Base-by-base conservation (phyloP, 2,329 filamentous ascomycete species). In the Microthyrium microscopicum region DNA sequence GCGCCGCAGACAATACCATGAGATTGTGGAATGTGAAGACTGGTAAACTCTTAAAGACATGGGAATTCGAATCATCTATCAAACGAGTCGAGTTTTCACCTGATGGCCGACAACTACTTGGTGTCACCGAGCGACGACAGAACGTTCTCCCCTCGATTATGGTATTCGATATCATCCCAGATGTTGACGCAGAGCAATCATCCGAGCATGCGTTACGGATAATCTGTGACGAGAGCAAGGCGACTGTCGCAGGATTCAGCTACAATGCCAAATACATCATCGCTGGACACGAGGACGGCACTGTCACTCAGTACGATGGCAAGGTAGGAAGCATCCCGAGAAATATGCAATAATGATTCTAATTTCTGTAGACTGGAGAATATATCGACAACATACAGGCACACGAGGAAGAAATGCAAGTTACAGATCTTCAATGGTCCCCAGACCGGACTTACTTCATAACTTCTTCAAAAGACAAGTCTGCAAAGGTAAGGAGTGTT, bases 101-200 rank as follows among this genome's bases (percentile, higher is more conserved):
- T 51, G 89, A 98, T 59, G 89, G 87, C 50, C 78, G 72, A 51
- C 73, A 81, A 62, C 68, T 98, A 48, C 66, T 98, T 44, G 87
- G 83, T 42, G 85, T 98, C 42, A 98, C 89, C 34, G 89, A 98
- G 67, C 93, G 94, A 78, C 83, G 89, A 51, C 93, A 92, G 73
- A 89, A 89, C 46, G 87, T 83, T 61, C 68, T 95, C 44, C 83
- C 82, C 53, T 92, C 85, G 46, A 94, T 98, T 50, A 77, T 87
- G 41, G 84, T 95, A 42, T 70, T 91, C 53, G 81, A 93, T 55
- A 79, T 98, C 67, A 76, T 73, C 57, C 72, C 76, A 44, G 84
- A 92, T 52, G 70, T 80, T 42, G 66, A 85, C 42, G 82, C 77
- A 41, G 73, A 82, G 56, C 89, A 98, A 67, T 73, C 66, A 45